These are phyloP conservation scores for Solanum lignicaule DNA, from an alignment of 257 asterid species.

Conservation along the genomic window DNA sequence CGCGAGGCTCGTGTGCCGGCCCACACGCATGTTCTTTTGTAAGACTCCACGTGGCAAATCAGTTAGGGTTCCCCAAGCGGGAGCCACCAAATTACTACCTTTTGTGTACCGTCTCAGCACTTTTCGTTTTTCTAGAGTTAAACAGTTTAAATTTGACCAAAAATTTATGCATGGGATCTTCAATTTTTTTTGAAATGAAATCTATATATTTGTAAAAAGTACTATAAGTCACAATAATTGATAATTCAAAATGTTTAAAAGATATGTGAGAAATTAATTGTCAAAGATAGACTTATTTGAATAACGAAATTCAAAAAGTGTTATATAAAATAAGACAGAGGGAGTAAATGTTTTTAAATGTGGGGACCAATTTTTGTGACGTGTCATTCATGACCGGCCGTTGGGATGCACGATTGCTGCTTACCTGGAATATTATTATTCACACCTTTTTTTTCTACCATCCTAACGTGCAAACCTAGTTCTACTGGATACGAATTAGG, in stretches of 20 bases:
- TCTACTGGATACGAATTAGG: too few species aligned
- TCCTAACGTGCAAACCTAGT: background rate
- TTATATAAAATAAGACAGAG: too few species aligned
- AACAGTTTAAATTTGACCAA: background rate
- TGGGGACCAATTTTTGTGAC: background rate
- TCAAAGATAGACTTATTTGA: too few species aligned
- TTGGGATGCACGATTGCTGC: background rate
- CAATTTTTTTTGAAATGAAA: background rate
- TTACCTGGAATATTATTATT: background rate
- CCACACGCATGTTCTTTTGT: constrained; percentile 25
- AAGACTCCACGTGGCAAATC: background rate
- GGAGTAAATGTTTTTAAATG: background rate
- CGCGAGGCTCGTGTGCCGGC: constrained; percentile 60
- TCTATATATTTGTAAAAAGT: background rate
- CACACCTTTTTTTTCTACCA: background rate
- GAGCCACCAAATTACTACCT: too few species aligned
- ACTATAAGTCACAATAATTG: too few species aligned
- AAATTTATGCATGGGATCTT: too few species aligned
- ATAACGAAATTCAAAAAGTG: too few species aligned
- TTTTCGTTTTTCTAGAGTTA: too few species aligned
- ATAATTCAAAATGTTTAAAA: too few species aligned
- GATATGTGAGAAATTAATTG: too few species aligned
- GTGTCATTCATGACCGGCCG: background rate
- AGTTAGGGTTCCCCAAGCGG: background rate
- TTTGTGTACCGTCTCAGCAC: too few species aligned